Evolutionary conservation across 257 asterid genomes (phyloP).

Genomic region (Echites panduratus): DNA sequence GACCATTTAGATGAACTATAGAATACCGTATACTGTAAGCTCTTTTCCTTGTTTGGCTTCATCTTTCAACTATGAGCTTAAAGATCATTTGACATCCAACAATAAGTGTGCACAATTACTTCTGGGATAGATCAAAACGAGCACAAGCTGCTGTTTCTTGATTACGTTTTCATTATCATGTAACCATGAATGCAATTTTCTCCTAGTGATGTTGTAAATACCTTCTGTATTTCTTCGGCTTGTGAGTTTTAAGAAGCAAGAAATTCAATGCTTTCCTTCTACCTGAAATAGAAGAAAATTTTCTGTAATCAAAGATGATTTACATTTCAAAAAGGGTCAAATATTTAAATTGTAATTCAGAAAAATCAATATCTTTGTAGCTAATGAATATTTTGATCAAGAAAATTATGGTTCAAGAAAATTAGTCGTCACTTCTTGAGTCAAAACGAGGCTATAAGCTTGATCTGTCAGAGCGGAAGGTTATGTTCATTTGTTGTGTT

Average conservation of each 20-base stretch:
- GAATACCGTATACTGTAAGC: slow-evolving; percentile 6
- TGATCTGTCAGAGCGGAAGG: too few species aligned
- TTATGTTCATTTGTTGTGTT: too few species aligned
- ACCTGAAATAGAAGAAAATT: not conserved
- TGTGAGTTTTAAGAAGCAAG: not conserved
- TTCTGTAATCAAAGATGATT: not conserved
- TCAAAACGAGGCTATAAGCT: too few species aligned
- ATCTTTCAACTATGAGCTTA: not conserved
- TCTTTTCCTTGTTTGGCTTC: not conserved
- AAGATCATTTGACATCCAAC: not conserved
- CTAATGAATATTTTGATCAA: not conserved
- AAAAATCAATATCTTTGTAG: not conserved
- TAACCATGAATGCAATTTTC: slow-evolving; percentile 2
- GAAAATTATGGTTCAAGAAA: not conserved
- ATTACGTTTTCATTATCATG: not conserved
- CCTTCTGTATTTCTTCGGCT: not conserved
- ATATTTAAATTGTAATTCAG: not conserved
- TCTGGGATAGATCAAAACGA: not conserved
- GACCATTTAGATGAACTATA: slow-evolving; percentile 23
- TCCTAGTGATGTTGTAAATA: not conserved
- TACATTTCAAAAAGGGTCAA: not conserved
- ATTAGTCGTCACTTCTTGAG: not conserved
- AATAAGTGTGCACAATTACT: not conserved
- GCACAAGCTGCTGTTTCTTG: not conserved
- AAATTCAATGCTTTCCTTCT: not conserved